Percentiles rank a stretch among this genome's conserved stretches.
These are phyloP conservation scores for Boechera stricta DNA, from an alignment of 345 rosid genomes.

Conservation along the genomic window DNA sequence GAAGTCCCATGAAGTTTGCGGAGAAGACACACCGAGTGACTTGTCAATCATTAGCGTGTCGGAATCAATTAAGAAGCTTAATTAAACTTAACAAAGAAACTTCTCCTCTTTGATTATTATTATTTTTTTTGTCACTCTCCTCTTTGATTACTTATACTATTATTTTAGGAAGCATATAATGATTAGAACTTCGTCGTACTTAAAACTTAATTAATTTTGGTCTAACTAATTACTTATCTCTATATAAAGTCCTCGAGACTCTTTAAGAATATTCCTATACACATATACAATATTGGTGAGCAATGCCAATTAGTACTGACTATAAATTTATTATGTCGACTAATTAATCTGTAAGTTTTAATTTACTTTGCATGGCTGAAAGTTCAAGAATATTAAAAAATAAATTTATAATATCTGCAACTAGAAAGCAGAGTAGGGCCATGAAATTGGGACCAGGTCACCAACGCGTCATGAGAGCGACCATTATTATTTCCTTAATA, in stretches of 20 bases:
- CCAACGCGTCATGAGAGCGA: constrained; percentile 49
- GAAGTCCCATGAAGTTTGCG: constrained; percentile 46
- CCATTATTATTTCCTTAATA: constrained; percentile 18
- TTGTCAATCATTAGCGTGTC: constrained; percentile 43
- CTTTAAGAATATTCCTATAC: not conserved
- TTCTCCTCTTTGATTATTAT: constrained; percentile 12
- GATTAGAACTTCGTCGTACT: constrained; percentile 33
- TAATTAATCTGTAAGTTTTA: not conserved
- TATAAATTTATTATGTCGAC: not conserved
- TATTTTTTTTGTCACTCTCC: not conserved
- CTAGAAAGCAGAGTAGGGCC: constrained; percentile 41
- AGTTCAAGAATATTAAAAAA: constrained; percentile 7
- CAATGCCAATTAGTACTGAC: not conserved
- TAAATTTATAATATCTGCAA: constrained; percentile 27
- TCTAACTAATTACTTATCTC: constrained; percentile 8
- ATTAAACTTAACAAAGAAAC: constrained; percentile 39
- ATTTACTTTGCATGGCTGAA: constrained; percentile 17
- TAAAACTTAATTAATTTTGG: not conserved
- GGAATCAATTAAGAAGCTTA: constrained; percentile 41
- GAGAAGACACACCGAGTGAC: constrained; percentile 45
- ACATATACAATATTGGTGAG: constrained; percentile 5
- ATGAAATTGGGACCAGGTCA: constrained; percentile 46
- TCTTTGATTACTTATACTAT: not conserved
- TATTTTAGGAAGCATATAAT: constrained; percentile 21
- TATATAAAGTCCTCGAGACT: not conserved